Evolutionary conservation across 2,329 filamentous ascomycete species (phyloP).

Genomic region (Aureobasidium melanogenum): DNA sequence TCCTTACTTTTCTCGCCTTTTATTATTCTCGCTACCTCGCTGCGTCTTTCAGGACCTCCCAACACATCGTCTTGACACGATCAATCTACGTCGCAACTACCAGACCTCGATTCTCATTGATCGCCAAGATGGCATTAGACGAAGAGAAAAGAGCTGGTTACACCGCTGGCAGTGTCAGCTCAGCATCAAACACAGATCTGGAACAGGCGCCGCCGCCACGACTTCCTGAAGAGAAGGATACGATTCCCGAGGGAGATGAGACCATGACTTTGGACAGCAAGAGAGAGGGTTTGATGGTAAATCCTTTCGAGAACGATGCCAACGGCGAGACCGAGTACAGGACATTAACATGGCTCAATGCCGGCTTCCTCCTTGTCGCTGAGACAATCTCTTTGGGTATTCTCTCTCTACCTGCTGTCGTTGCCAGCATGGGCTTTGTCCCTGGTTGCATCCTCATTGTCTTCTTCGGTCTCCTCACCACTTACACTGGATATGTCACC

Average conservation of each 20-base stretch:
- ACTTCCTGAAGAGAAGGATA: neutral
- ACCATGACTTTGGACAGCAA: slow-evolving; percentile 1
- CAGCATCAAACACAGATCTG: slow-evolving; percentile 4
- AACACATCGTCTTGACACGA: neutral
- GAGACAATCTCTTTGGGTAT: slow-evolving; percentile 51
- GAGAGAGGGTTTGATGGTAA: slow-evolving; percentile 9
- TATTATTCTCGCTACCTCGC: neutral
- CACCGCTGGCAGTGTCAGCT: slow-evolving; percentile 4
- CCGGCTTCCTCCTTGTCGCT: slow-evolving; percentile 43
- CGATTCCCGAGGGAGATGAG: slow-evolving; percentile 6
- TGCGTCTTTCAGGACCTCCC: neutral
- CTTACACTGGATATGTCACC: slow-evolving; percentile 53
- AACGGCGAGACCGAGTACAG: slow-evolving; percentile 29
- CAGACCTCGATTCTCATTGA: neutral
- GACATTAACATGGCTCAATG: slow-evolving; percentile 15
- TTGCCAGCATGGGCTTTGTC: slow-evolving; percentile 40
- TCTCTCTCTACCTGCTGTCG: slow-evolving; percentile 45
- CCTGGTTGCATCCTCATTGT: slow-evolving; percentile 38
- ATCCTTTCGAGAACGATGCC: slow-evolving; percentile 15
- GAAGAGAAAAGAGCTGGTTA: slow-evolving; percentile 1
- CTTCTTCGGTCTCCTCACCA: slow-evolving; percentile 45
- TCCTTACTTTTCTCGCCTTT: neutral
- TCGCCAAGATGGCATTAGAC: slow-evolving; percentile 1
- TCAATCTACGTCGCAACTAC: neutral
- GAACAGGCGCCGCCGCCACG: neutral